These are phyloP conservation scores for Trifolium dubium DNA, from an alignment of 306 rosid species.

Conservation along the genomic window DNA sequence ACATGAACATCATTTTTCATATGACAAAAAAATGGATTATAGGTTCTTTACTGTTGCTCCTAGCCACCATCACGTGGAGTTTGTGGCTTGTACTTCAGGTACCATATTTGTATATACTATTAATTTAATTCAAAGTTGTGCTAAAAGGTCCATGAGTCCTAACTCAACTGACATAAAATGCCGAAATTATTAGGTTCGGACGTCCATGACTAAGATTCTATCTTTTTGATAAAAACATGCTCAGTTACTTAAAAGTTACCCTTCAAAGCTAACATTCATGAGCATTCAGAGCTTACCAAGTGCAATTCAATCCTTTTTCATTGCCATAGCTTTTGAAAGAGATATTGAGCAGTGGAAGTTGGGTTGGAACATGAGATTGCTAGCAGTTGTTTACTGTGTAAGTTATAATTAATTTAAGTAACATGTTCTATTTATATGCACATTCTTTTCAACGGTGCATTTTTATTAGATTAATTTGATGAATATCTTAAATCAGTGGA, in stretches of 20 bases:
- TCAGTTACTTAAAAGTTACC: slow-evolving; percentile 48
- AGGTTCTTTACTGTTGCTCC: slow-evolving; percentile 53
- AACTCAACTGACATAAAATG: too few species aligned
- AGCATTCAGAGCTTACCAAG: slow-evolving; percentile 56
- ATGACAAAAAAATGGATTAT: slow-evolving; percentile 53
- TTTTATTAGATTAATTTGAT: background rate
- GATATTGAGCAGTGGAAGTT: slow-evolving; percentile 59
- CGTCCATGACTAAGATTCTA: background rate
- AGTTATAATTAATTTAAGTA: slow-evolving; percentile 20
- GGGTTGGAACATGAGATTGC: slow-evolving; percentile 55
- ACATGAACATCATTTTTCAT: slow-evolving; percentile 43
- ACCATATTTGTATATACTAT: background rate
- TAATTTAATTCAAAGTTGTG: background rate
- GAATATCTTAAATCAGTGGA: too few species aligned
- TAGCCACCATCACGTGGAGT: slow-evolving; percentile 52
- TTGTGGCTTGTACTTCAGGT: slow-evolving; percentile 68
- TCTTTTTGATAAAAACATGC: slow-evolving; percentile 43
- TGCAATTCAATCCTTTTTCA: slow-evolving; percentile 53
- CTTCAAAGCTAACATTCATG: slow-evolving; percentile 53
- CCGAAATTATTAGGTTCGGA: too few species aligned
- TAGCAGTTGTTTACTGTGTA: slow-evolving; percentile 54
- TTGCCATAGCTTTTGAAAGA: slow-evolving; percentile 62
- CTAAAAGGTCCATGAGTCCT: too few species aligned
- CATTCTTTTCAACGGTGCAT: background rate
- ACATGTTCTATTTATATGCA: background rate